These are phyloP conservation scores for Barnettozyma pratensis DNA, from an alignment of 805 yeast species.

Conservation along the genomic window DNA sequence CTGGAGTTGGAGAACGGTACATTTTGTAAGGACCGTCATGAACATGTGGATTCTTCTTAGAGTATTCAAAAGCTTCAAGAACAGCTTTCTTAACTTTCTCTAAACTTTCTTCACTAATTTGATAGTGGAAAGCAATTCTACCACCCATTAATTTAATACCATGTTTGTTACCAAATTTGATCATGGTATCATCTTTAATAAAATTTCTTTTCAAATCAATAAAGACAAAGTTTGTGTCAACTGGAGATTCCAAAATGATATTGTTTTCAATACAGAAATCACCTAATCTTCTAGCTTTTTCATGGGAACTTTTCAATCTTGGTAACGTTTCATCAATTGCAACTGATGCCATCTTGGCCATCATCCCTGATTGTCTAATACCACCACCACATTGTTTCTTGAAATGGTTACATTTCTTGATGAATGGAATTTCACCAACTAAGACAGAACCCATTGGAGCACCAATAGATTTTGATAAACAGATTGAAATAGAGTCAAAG, in stretches of 20 bases:
- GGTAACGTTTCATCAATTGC: conserved; percentile 70
- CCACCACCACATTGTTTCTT: conserved; percentile 94
- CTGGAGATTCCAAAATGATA: conserved; percentile 64
- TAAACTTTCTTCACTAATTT: conserved; percentile 48
- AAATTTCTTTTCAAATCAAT: conserved; percentile 44
- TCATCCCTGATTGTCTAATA: conserved; percentile 80
- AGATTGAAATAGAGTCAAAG: conserved; percentile 86
- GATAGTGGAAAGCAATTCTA: conserved; percentile 79
- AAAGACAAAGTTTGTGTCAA: conserved; percentile 80
- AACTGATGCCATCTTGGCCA: conserved; percentile 73
- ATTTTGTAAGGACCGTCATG: conserved; percentile 43
- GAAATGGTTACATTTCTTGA: conserved; percentile 74
- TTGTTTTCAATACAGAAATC: conserved; percentile 47
- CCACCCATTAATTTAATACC: conserved; percentile 64
- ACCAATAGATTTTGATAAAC: conserved; percentile 85
- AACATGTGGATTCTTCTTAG: conserved; percentile 47
- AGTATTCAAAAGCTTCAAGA: conserved; percentile 49
- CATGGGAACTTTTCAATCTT: conserved; percentile 42
- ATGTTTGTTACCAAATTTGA: conserved; percentile 50
- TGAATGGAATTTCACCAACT: conserved; percentile 58
- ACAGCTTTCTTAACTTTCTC: conserved; percentile 54
- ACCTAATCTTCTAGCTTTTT: conserved; percentile 45
- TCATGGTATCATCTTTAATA: conserved; percentile 53
- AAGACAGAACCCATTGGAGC: conserved; percentile 91
- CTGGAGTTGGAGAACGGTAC: conserved; percentile 37